These are phyloP conservation scores for Pisolithus albus DNA, from an alignment of 768 basidiomycete genomes.

Conservation along the genomic window DNA sequence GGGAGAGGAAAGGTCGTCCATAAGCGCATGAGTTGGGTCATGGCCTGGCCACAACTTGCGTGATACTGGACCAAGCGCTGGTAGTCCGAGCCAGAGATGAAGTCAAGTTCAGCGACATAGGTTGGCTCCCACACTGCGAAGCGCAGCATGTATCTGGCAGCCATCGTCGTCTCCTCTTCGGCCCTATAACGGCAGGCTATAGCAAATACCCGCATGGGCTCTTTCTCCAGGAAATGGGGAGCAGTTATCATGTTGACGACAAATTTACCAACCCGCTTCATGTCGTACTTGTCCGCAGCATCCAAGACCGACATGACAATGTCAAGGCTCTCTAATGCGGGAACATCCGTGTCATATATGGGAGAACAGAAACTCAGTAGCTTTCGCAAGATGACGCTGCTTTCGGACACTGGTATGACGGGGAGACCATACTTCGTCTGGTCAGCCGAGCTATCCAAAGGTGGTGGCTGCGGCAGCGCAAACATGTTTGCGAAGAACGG, in stretches of 20 bases:
- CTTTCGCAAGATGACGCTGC: conserved; percentile 33
- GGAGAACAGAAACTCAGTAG: conserved; percentile 46
- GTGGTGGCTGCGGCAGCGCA: conserved; percentile 39
- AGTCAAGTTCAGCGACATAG: conserved; percentile 30
- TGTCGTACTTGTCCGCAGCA: conserved; percentile 46
- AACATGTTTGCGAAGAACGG: conserved; percentile 54
- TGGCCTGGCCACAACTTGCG: conserved; percentile 28
- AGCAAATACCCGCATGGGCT: conserved; percentile 32
- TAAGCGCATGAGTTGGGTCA: conserved; percentile 26
- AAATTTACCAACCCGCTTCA: conserved; percentile 36
- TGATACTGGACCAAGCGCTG: conserved; percentile 33
- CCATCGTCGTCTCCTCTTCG: conserved; percentile 28
- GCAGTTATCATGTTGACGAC: conserved; percentile 27
- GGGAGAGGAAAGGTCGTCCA: conserved; percentile 27
- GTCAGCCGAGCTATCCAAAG: conserved; percentile 22
- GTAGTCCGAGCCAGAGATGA: conserved; percentile 32
- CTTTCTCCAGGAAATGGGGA: conserved; percentile 27
- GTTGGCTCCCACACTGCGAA: conserved; percentile 28
- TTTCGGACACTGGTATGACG: conserved; percentile 44
- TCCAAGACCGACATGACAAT: conserved; percentile 37
- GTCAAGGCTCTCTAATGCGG: conserved; percentile 31
- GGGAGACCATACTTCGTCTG: conserved; percentile 31
- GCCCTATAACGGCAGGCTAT: conserved; percentile 33
- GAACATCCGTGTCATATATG: conserved; percentile 29
- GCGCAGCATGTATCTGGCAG: conserved; percentile 32